A percentile compares a stretch with the other conserved stretches of the same genome.
Evolutionary conservation across 352 stramenopile species (phyloP).

Genomic region (Stramenopiles sp.): DNA sequence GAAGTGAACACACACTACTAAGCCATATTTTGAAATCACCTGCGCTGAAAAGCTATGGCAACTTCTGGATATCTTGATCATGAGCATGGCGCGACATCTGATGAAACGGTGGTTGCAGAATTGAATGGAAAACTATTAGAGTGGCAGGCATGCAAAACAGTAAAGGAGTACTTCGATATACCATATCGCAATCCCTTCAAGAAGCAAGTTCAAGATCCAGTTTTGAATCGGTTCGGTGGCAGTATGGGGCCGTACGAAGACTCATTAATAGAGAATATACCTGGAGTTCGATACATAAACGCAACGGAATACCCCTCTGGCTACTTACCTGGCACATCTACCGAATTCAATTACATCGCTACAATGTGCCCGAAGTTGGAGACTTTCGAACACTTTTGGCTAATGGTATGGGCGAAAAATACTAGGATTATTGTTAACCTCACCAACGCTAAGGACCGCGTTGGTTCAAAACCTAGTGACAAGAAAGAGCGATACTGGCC

Average conservation of each 20-base stretch:
- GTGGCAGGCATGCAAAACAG: not conserved
- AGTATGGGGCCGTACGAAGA: not conserved
- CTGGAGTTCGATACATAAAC: not conserved
- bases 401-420: not conserved
- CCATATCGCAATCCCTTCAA: not conserved
- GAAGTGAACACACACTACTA: too few relatives aligned
- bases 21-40: too few relatives aligned
- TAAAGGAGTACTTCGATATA: not conserved
- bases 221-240: not conserved
- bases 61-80: too few relatives aligned
- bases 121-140: not conserved
- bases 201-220: not conserved
- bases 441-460: not conserved
- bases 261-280: not conserved
- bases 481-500: not conserved
- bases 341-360: not conserved
- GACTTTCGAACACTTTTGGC: constrained; percentile 2
- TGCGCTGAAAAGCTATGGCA: too few relatives aligned
- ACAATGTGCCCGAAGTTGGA: not conserved
- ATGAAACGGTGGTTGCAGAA: too few relatives aligned
- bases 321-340: not conserved
- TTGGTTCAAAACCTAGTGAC: not conserved
- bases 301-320: not conserved
- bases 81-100: too few relatives aligned
- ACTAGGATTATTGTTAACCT: not conserved